Percentiles rank a stretch among this genome's conserved stretches.
Evolutionary conservation across 305 asterid genomes (phyloP).

Genomic region (Fraxinus ornus): DNA sequence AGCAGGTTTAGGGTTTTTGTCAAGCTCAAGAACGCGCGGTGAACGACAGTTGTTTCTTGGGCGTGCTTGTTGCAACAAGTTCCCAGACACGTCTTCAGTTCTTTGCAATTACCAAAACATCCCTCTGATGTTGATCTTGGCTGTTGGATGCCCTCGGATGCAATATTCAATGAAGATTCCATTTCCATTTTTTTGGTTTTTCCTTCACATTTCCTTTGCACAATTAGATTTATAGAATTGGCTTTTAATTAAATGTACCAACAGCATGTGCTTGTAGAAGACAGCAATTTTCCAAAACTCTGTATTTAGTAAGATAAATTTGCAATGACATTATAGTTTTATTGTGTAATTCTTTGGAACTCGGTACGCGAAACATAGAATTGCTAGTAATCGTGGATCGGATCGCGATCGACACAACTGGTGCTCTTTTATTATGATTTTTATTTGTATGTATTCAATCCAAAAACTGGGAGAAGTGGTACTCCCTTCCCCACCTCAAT

Average conservation of each 20-base stretch:
- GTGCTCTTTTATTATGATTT: neutral
- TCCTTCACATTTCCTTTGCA: neutral
- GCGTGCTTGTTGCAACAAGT: conserved; percentile 46
- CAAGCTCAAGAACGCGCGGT: conserved; percentile 8
- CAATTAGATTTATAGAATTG: neutral
- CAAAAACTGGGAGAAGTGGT: neutral
- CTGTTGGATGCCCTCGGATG: neutral
- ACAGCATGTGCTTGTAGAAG: too few relatives aligned
- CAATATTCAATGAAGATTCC: conserved; percentile 1
- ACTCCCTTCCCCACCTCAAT: neutral
- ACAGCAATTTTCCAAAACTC: neutral
- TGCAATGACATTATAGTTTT: neutral
- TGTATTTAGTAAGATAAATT: neutral
- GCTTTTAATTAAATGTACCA: neutral
- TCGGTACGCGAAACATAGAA: neutral
- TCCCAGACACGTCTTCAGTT: conserved; percentile 45
- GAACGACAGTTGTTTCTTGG: conserved; percentile 27
- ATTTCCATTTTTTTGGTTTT: neutral
- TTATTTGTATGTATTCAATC: neutral
- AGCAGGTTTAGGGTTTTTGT: conserved; percentile 45
- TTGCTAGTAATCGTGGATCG: neutral
- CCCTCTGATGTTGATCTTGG: conserved; percentile 18
- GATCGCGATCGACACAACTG: too few relatives aligned
- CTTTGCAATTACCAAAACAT: conserved; percentile 31
- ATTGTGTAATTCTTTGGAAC: neutral